Evolutionary conservation across 306 rosid genomes (phyloP).

Genomic region (Vigna reflexopilosa): DNA sequence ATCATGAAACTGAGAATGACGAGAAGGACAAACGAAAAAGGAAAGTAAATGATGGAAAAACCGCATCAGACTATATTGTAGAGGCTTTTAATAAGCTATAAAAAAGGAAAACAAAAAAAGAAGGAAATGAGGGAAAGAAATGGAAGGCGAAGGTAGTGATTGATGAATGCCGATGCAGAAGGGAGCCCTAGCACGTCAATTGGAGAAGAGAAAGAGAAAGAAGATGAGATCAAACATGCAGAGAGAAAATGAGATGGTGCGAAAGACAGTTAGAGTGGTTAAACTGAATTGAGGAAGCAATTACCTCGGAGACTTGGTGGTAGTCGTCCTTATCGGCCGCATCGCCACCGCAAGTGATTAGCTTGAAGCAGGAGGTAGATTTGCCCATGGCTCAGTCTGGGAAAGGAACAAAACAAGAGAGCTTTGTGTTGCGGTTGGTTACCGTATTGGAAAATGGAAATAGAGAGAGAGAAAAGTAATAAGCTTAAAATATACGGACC

Average conservation of each 20-base stretch:
- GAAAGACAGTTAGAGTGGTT: not conserved
- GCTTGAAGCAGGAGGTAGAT: constrained; percentile 81
- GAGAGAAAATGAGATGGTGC: not conserved
- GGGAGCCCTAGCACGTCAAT: constrained; percentile 2
- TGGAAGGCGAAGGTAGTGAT: not conserved
- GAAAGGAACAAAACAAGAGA: constrained; percentile 46
- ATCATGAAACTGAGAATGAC: constrained; percentile 20
- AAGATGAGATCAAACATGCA: constrained; percentile 24
- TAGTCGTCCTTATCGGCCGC: constrained; percentile 62
- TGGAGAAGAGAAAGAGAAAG: constrained; percentile 16
- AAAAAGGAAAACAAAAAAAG: not conserved
- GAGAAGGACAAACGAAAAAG: not conserved
- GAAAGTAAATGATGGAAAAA: not conserved
- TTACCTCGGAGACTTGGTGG: constrained; percentile 63
- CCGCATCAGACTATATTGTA: not conserved
- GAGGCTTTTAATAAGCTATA: not conserved
- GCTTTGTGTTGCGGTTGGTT: constrained; percentile 49
- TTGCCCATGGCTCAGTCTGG: constrained; percentile 58
- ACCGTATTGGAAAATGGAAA: constrained; percentile 55
- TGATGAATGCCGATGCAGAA: constrained; percentile 29
- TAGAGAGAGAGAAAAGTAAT: constrained; percentile 40
- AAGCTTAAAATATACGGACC: constrained; percentile 62
- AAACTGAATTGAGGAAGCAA: constrained; percentile 27
- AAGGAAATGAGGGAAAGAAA: not conserved
- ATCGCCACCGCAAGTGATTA: constrained; percentile 77